A percentile compares a stretch with the other conserved stretches of the same genome.
phyloP scores from a whole-genome alignment of 2,329 filamentous ascomycete species.

The Diaporthe batatas region DNA sequence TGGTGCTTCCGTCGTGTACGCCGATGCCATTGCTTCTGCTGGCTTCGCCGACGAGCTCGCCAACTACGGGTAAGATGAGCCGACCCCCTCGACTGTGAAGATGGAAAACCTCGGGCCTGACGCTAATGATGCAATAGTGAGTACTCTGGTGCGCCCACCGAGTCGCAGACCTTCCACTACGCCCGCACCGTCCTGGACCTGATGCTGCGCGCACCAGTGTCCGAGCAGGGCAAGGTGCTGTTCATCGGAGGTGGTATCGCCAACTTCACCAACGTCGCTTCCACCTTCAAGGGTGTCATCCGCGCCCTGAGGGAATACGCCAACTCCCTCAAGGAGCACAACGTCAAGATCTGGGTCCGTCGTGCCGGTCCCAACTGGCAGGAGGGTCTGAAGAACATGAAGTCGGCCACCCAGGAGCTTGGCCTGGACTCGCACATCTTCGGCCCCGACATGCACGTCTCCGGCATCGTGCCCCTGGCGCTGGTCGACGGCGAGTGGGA shows the following conservation, averaged over 20 bases:
- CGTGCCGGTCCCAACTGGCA: conserved; percentile 97
- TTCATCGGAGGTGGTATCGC: conserved; percentile 99
- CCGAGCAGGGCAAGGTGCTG: conserved; percentile 94
- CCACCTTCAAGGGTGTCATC: conserved; percentile 99
- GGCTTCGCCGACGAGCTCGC: conserved; percentile 96
- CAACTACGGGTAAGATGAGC: conserved; percentile 77
- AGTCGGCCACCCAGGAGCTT: conserved; percentile 93
- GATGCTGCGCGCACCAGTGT: conserved; percentile 90
- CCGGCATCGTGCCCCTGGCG: conserved; percentile 94
- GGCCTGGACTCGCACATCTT: conserved; percentile 79
- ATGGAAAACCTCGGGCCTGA: not conserved
- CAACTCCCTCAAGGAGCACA: conserved; percentile 90
- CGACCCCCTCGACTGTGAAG: not conserved
- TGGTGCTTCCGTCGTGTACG: conserved; percentile 99
- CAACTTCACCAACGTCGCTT: conserved; percentile 99
- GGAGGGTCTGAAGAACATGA: conserved; percentile 99
- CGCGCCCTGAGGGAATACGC: conserved; percentile 93
- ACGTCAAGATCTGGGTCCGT: conserved; percentile 96
- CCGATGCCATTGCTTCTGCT: conserved; percentile 96
- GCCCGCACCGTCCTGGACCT: conserved; percentile 96
- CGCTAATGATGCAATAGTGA: conserved; percentile 65
- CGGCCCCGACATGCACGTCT: conserved; percentile 92
- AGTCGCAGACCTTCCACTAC: conserved; percentile 99
- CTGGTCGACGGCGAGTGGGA: conserved; percentile 77
- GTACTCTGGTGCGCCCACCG: conserved; percentile 98